Evolutionary conservation across 164 flowering plant genomes (phyloP), one percentile per base, ranked within the genome.

Genomic region (Santalum album): DNA sequence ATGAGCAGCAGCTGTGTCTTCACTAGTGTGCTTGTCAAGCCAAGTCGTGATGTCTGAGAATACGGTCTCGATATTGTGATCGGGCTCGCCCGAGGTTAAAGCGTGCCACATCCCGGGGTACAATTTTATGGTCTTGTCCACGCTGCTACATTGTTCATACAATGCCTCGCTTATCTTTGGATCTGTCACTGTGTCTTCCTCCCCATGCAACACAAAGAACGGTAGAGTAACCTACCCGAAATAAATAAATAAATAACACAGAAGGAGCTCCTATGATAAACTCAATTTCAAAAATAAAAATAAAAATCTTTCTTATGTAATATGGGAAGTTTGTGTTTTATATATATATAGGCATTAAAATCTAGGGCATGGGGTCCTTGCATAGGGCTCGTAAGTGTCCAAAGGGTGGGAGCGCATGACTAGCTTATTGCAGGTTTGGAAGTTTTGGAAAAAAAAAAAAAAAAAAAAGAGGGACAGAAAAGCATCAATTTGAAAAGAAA

Each of bases 61-160:
- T 7, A 90, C 99, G 0, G 69, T 73, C 60, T 84, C 87, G 0
- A 90, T 56, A 54, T 87, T 90, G 25, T 74, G 59, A 48, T 87
- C 96, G 0, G 97, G 95, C 59, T 94, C 97, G 0, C 99, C 99
- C 0, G 81, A 68, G 3, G 97, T 90, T 49, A 94, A 65, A 11
- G 72, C 92, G 35, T 94, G 99, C 97, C 99, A 94, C 99, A 94
- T 90, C 46, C 79, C 97, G 0, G 88, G 80, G 61, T 94, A 94
- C 39, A 90, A 45, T 57, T 79, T 87, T 9, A 87, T 65, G 51
- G 87, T 82, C 79, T 90, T 90, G 84, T 94, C 99, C 1, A 6
- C 34, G 57, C 96, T 87, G 39, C 86, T 71, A 0, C 96, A 95
- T 59, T 55, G 69, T 53, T 85, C 84, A 25, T 89, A 87, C 52